Conservation (phyloP, 164 flowering plant species). For the Platanus orientalis region DNA sequence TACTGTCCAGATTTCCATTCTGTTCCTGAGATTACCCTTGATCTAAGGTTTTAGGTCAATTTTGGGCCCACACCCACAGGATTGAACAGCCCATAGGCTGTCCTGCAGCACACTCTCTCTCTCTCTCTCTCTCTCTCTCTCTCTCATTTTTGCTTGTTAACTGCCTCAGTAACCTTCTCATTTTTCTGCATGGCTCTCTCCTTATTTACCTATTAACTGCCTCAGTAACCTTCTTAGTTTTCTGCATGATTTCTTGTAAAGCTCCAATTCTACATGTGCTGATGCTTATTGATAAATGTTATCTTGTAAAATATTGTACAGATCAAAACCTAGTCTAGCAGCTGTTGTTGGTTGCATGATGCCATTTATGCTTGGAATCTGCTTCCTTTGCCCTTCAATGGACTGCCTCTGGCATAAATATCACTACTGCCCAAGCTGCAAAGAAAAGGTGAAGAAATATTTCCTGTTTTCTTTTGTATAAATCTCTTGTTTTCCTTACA, state of each 20-base stretch:
- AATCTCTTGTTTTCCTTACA: background rate
- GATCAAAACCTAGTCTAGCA: slow-evolving; percentile 85
- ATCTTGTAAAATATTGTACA: slow-evolving; percentile 19
- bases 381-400: slow-evolving; percentile 91
- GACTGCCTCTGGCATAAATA: slow-evolving; percentile 98
- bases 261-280: too few relatives aligned
- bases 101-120: too few relatives aligned
- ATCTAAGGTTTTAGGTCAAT: too few relatives aligned
- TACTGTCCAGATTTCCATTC: too few relatives aligned
- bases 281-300: background rate
- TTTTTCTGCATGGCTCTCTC: too few relatives aligned
- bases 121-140: too few relatives aligned
- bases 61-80: too few relatives aligned
- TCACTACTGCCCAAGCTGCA: slow-evolving; percentile 83
- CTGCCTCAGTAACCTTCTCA: background rate
- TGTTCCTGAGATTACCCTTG: too few relatives aligned
- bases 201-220: background rate
- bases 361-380: slow-evolving; percentile 73
- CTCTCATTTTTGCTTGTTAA: background rate
- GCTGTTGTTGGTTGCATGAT: slow-evolving; percentile 87
- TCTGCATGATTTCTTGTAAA: too few relatives aligned
- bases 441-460: slow-evolving; percentile 51
- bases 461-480: background rate
- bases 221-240: too few relatives aligned
- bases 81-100: too few relatives aligned